A percentile compares a stretch with the other conserved stretches of the same genome.
Evolutionary conservation across 2,329 filamentous ascomycete species (phyloP).

Genomic region (Xylariaceae sp.): DNA sequence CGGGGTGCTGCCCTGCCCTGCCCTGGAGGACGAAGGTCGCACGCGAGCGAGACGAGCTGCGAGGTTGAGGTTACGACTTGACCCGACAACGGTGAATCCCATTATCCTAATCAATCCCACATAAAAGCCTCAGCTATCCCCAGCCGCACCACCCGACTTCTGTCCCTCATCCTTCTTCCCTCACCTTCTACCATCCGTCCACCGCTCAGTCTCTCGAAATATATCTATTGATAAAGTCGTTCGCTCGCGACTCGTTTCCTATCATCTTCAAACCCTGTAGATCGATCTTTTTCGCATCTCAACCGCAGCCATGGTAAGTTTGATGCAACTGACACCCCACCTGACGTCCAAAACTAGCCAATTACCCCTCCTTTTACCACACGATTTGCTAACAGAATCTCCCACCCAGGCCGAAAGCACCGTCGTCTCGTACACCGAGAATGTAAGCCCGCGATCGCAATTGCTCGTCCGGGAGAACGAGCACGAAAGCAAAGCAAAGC

Average conservation of each 20-base stretch:
- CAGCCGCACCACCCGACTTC: not conserved
- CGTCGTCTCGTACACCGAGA: slow-evolving; percentile 29
- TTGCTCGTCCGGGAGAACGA: not conserved
- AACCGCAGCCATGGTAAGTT: slow-evolving; percentile 27
- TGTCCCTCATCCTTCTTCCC: not conserved
- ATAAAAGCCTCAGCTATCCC: slow-evolving; percentile 4
- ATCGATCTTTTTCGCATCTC: slow-evolving; percentile 6
- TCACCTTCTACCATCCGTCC: not conserved
- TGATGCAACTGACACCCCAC: slow-evolving; percentile 21
- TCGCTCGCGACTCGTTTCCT: not conserved
- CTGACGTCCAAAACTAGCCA: slow-evolving; percentile 17
- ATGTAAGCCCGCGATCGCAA: slow-evolving; percentile 21
- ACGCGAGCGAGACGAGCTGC: too few species aligned
- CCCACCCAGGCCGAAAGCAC: slow-evolving; percentile 34
- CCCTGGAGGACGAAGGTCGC: too few species aligned
- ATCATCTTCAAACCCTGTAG: slow-evolving; percentile 2
- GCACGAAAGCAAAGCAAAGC: slow-evolving; percentile 1
- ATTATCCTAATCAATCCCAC: too few species aligned
- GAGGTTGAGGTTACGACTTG: too few species aligned
- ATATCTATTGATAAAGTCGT: not conserved
- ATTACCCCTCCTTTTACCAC: slow-evolving; percentile 28
- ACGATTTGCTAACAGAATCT: slow-evolving; percentile 31
- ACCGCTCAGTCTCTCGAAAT: not conserved
- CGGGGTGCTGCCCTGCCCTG: too few species aligned
- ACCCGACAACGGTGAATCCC: slow-evolving; percentile 1